A percentile compares a stretch with the other conserved stretches of the same genome.
Conservation (phyloP, 495 filamentous ascomycete species). For the Rostrohypoxylon terebratum region DNA sequence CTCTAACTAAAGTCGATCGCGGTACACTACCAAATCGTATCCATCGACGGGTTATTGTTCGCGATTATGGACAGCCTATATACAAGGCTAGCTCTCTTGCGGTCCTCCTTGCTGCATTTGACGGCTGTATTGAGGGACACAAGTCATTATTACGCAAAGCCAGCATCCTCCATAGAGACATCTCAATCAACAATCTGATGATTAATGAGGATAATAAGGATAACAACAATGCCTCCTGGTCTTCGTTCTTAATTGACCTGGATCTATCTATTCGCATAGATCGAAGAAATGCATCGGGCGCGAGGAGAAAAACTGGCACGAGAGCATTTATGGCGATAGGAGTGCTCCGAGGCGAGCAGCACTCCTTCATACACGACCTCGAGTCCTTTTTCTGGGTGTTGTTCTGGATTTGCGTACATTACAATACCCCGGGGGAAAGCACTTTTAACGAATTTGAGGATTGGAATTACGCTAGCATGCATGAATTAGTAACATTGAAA, state of each 20-base stretch:
- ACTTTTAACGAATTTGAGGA: conserved; percentile 35
- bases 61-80: conserved; percentile 57
- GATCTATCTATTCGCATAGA: conserved; percentile 55
- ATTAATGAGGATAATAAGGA: conserved; percentile 58
- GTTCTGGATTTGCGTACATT: conserved; percentile 63
- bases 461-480: conserved; percentile 47
- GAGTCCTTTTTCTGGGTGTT: conserved; percentile 69
- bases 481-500: conserved; percentile 37
- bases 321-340: conserved; percentile 62
- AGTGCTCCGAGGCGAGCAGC: conserved; percentile 53
- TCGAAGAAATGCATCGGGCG: conserved; percentile 50
- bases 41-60: conserved; percentile 57
- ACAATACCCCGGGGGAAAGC: conserved; percentile 42
- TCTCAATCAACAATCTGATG: conserved; percentile 58
- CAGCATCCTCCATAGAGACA: no score
- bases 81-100: conserved; percentile 56
- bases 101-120: conserved; percentile 53
- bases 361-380: conserved; percentile 62
- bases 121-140: conserved; percentile 56
- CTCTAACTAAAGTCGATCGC: no score
- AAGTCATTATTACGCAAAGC: conserved; percentile 51
- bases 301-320: conserved; percentile 56
- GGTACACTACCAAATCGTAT: no score
- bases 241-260: conserved; percentile 55
- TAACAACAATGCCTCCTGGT: conserved; percentile 47